These are phyloP conservation scores for Diutina mesorugosa DNA, from an alignment of 1,139 yeast genomes.

Conservation along the genomic window DNA sequence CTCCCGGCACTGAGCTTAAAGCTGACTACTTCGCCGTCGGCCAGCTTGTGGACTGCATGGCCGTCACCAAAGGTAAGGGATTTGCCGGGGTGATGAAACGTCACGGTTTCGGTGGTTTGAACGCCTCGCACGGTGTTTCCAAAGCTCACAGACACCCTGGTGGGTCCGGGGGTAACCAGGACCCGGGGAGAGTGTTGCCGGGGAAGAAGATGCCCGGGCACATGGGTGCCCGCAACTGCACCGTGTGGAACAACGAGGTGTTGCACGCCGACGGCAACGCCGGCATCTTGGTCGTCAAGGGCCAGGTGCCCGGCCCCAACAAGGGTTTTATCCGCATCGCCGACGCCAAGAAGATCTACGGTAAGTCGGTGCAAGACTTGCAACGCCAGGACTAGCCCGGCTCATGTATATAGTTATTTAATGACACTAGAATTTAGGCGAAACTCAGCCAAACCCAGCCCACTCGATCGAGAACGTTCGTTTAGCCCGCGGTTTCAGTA, in stretches of 20 bases:
- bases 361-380: not conserved
- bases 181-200: conserved; percentile 92
- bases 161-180: conserved; percentile 90
- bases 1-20: conserved; percentile 63
- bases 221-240: conserved; percentile 71
- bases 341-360: conserved; percentile 48
- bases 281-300: conserved; percentile 76
- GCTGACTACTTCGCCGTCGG: conserved; percentile 83
- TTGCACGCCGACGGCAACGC: conserved; percentile 69
- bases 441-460: conserved; percentile 1
- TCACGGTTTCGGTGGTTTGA: conserved; percentile 82
- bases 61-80: conserved; percentile 88
- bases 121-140: conserved; percentile 95
- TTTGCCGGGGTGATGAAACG: conserved; percentile 98
- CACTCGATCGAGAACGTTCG: not conserved
- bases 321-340: conserved; percentile 63
- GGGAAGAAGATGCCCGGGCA: conserved; percentile 98
- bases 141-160: conserved; percentile 93
- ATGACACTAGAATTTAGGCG: not conserved
- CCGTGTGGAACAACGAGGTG: conserved; percentile 67
- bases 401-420: not conserved
- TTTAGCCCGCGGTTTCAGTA: not conserved
- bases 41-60: conserved; percentile 69
- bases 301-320: conserved; percentile 85
- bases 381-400: not conserved